These are phyloP conservation scores for Casuarina cunninghamiana DNA, from an alignment of 306 rosid genomes.

Conservation along the genomic window DNA sequence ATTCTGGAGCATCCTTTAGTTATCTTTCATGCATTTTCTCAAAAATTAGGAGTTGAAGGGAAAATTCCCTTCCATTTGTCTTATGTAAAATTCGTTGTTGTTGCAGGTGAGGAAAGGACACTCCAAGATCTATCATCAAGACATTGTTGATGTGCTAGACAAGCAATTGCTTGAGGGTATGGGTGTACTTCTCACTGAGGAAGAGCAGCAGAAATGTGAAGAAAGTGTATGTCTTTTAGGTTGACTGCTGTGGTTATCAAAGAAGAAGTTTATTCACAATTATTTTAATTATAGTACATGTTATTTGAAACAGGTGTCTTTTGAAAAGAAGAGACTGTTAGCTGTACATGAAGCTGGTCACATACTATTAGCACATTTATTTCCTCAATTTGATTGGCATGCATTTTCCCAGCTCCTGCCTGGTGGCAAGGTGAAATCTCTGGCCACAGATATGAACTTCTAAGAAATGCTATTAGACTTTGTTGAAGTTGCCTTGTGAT, in stretches of 20 bases:
- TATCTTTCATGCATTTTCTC: conserved; percentile 24
- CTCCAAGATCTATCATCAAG: conserved; percentile 69
- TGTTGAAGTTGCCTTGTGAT: conserved; percentile 13
- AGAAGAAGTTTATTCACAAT: conserved; percentile 7
- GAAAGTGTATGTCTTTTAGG: conserved; percentile 56
- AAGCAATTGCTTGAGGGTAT: conserved; percentile 97
- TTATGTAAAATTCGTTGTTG: conserved; percentile 22
- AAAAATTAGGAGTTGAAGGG: not conserved
- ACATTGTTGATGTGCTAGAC: conserved; percentile 85
- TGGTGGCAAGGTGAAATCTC: conserved; percentile 83
- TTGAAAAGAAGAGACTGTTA: conserved; percentile 79
- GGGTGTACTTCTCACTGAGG: conserved; percentile 99
- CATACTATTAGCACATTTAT: conserved; percentile 84
- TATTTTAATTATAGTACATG: conserved; percentile 12
- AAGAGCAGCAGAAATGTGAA: conserved; percentile 92
- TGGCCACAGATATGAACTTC: conserved; percentile 20
- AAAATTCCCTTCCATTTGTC: conserved; percentile 16
- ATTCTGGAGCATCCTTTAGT: not conserved
- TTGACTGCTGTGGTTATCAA: conserved; percentile 10
- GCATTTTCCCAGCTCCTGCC: conserved; percentile 99
- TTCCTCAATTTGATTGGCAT: conserved; percentile 97
- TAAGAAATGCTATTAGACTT: conserved; percentile 19
- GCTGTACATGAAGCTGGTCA: conserved; percentile 99
- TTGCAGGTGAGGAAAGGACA: conserved; percentile 88
- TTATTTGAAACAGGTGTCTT: conserved; percentile 52